A percentile compares a stretch with the other conserved stretches of the same genome.
phyloP scores from a whole-genome alignment of 805 yeast genomes.

The baker's yeast (Saccharomyces cerevisiae) region DNA sequence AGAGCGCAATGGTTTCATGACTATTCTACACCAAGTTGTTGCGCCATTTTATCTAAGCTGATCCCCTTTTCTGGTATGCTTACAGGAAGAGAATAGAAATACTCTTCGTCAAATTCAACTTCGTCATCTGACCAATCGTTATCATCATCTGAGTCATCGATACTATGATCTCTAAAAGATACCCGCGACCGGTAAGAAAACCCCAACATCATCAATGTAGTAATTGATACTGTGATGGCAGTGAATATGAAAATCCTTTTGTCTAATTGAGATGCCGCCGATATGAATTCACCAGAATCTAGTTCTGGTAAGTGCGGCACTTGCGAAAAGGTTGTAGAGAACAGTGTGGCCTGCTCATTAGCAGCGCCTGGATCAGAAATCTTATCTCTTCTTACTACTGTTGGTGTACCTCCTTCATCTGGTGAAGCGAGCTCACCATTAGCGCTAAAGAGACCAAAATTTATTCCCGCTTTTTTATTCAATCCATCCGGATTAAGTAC shows the following conservation, averaged over 20 bases:
- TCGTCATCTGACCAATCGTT: constrained; percentile 6
- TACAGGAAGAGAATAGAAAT: constrained; percentile 3
- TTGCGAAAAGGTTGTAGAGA: background rate
- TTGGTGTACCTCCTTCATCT: background rate
- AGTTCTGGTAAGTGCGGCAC: background rate
- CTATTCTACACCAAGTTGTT: constrained; percentile 3
- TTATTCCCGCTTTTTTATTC: constrained; percentile 35
- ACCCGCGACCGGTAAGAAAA: constrained; percentile 3
- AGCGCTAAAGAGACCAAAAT: constrained; percentile 34
- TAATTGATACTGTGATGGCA: constrained; percentile 2
- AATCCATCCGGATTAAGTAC: constrained; percentile 2
- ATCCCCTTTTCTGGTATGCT: constrained; percentile 4
- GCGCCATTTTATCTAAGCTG: constrained; percentile 1
- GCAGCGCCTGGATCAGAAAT: background rate
- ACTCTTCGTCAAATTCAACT: constrained; percentile 5
- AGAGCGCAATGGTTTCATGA: background rate
- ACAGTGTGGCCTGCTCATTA: background rate
- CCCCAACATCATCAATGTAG: constrained; percentile 7
- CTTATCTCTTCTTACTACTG: background rate
- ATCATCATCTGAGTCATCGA: constrained; percentile 2
- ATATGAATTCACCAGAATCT: background rate
- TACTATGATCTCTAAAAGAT: background rate
- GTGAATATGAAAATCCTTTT: constrained; percentile 3
- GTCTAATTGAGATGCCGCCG: constrained; percentile 10
- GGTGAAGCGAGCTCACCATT: constrained; percentile 10